Percentiles rank a stretch among this genome's conserved stretches.
Conservation (phyloP, 306 rosid species). For the Malus fusca region DNA sequence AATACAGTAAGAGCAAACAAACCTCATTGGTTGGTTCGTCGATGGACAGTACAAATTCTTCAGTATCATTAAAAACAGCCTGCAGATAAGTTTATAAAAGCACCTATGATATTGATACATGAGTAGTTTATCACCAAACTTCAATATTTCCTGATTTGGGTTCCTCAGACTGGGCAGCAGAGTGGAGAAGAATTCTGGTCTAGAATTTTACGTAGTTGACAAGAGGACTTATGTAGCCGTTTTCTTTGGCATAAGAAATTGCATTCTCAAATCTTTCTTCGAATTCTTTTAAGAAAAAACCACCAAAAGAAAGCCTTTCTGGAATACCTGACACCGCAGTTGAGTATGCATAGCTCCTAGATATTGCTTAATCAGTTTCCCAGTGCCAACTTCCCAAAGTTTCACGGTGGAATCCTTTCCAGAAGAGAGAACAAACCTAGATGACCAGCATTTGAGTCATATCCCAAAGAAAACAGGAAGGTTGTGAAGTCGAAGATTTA, state of each 20-base stretch:
- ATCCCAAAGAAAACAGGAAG: constrained; percentile 3
- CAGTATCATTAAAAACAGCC: constrained; percentile 77
- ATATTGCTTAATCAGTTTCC: constrained; percentile 81
- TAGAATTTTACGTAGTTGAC: not conserved
- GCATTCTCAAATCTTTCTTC: not conserved
- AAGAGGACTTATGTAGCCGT: not conserved
- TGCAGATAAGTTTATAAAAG: constrained; percentile 23
- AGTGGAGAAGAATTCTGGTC: not conserved
- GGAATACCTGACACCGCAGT: constrained; percentile 65
- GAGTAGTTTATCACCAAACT: not conserved
- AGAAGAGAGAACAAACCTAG: constrained; percentile 80
- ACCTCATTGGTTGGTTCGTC: constrained; percentile 93
- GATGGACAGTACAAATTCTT: constrained; percentile 75
- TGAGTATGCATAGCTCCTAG: constrained; percentile 71
- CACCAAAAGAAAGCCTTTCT: not conserved
- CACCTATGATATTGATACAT: not conserved
- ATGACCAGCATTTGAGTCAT: constrained; percentile 19
- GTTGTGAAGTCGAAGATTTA: not conserved
- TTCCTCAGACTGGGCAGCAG: not conserved
- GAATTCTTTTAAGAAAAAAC: not conserved
- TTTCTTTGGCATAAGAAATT: not conserved
- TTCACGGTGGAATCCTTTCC: constrained; percentile 85
- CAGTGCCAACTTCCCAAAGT: constrained; percentile 89
- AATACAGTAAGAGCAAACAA: constrained; percentile 18
- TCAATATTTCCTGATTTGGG: not conserved